Evolutionary conservation across 2,329 filamentous ascomycete species (phyloP), one percentile per base, ranked within the genome.

Genomic region (Aspergillus pseudoviridinutans): DNA sequence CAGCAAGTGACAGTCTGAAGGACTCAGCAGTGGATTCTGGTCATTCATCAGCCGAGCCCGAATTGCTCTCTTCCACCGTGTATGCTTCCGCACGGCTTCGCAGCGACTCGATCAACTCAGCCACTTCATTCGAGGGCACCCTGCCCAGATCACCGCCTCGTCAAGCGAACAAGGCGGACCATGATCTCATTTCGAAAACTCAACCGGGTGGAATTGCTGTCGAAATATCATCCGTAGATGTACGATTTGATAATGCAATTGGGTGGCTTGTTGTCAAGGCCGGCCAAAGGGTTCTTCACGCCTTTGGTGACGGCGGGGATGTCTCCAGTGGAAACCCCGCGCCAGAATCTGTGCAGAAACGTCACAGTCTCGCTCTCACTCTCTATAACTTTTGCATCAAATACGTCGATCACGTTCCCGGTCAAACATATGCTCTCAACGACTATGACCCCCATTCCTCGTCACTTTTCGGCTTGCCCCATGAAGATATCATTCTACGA

Each of bases 181-280:
- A 60, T 44, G 29, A 17, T 1, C 6, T 53, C 1, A 54, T 52
- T n/a, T 22, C 50, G 12, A 53, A 27, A 7, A 52, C 46, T 9
- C 50, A 57, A 14, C 9, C 53, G 3, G 54, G 64, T 24, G 59
- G 65, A 4, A 57, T 76, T 24, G 65, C 63, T 12, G 57, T 75
- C 49, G 73, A 75, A 49, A 59, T 77, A 4, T 65, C 63, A 10
- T 69, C 68, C 6, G 51, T 66, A 17, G 61, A 65, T 1, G 49
- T 75, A 9, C 71, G 71, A 42, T 70, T 77, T 52, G 75, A 78
- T 59, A 75, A 76, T 56, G 67, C 75, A 25, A 73, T 66, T 51
- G 75, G 75, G 4, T 78, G 75, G 75, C 67, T 78, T 53, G 57
- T 76, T 20, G 60, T 66, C 32, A 77, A 76, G 54, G 65, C 72